Conservation (phyloP, 2,329 filamentous ascomycete species). For the Dothiorella sarmentorum region DNA sequence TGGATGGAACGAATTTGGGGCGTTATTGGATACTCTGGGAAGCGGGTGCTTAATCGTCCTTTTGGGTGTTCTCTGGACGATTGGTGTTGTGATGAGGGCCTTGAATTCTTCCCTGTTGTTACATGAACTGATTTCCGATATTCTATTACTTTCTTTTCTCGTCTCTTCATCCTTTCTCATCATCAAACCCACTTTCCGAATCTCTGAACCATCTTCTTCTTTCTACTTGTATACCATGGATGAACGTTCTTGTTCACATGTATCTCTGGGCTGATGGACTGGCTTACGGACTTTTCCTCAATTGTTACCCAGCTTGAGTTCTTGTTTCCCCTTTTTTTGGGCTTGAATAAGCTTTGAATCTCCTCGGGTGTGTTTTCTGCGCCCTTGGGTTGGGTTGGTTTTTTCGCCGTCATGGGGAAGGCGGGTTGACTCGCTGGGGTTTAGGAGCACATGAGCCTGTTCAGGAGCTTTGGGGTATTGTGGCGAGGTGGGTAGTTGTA, state of each 20-base stretch:
- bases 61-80: neutral
- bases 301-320: neutral
- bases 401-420: neutral
- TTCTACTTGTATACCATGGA: no score
- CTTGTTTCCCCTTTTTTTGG: neutral
- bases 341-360: conserved; percentile 25
- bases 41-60: neutral
- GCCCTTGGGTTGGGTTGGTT: conserved; percentile 16
- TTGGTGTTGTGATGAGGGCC: neutral
- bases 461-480: neutral
- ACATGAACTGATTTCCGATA: neutral
- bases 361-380: neutral
- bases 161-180: neutral
- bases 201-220: neutral
- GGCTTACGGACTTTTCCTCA: neutral
- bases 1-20: neutral
- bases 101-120: neutral
- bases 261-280: neutral
- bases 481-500: neutral
- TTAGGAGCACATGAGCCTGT: neutral
- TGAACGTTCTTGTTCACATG: neutral
- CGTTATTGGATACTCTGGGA: neutral
- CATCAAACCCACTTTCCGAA: neutral
- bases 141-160: neutral
- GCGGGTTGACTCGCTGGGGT: neutral